Evolutionary conservation across 2,329 filamentous ascomycete genomes (phyloP), one percentile per base, ranked within the genome.

Genomic region (Fusarium tjaetaba): DNA sequence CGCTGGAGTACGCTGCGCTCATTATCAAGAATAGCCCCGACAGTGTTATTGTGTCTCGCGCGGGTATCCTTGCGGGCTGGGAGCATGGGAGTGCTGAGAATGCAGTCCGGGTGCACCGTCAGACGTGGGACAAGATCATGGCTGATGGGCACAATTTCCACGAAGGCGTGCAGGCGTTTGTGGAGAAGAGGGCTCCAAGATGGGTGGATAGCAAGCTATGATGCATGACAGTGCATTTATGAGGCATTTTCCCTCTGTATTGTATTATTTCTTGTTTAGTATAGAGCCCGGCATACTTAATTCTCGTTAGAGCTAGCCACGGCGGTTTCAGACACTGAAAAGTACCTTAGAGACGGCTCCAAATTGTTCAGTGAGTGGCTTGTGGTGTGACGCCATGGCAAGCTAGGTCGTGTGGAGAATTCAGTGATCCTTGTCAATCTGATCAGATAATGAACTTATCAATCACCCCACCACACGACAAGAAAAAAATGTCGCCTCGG

Each of bases 11-110:
- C 73, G 93, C 92, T 15, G 80, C 79, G 56, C 80, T 84, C 76
- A 89, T 94, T 73, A 87, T 87, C n/a, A 86, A 77, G 65, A 91
- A 92, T 79, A 93, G 90, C 72, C 93, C 93, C 2, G 93, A 95
- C 80, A 87, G 91, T 42, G 88, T 94, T 34, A 88, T 94, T 74
- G 90, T 93, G 22, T 91, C 86, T 66, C 86, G 92, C 13, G 90
- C 91, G 77, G 92, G 92, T 0, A 79, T 95, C 57, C 90, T 91
- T 80, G 80, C 92, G 68, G 92, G 90, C 0, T 94, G 91, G 91
- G 92, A 93, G 77, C 6, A 81, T 89, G 30, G 89, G 89, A 32
- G 90, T 89, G 5, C 90, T 90, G 80, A 87, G 7, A 92, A 89
- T 45, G 85, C 85, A 55, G 77, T 88, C 69, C 79, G 92, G 52